These are phyloP conservation scores for Trypanosomatidae sp. DNA, from an alignment of 208 protist genomes.

Conservation along the genomic window DNA sequence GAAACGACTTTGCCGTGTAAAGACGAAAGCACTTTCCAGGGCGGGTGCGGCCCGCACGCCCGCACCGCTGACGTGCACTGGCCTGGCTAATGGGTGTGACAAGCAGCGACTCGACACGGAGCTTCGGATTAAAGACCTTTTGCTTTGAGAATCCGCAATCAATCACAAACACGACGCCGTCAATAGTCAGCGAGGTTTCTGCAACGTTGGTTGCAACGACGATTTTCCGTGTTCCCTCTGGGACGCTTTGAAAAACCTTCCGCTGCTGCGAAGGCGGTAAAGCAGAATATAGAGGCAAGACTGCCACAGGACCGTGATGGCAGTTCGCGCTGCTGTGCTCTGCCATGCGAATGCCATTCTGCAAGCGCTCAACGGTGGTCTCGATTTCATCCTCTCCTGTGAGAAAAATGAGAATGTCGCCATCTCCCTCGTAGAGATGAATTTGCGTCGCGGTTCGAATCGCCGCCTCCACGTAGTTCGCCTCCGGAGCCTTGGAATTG, in stretches of 20 bases:
- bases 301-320: too few species aligned
- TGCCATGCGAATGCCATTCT: too few species aligned
- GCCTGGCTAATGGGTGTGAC: conserved; percentile 97
- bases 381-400: conserved; percentile 99
- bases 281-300: too few species aligned
- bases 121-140: conserved; percentile 96
- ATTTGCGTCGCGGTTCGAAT: conserved; percentile 94
- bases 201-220: conserved; percentile 99
- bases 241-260: too few species aligned
- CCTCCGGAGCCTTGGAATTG: conserved; percentile 90
- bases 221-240: too few species aligned
- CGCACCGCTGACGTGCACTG: conserved; percentile 94
- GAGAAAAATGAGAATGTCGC: conserved; percentile 99
- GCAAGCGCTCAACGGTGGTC: conserved; percentile 70
- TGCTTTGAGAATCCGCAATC: conserved; percentile 98
- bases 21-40: conserved; percentile 97
- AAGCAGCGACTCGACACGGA: conserved; percentile 96
- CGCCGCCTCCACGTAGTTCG: conserved; percentile 98
- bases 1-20: conserved; percentile 95
- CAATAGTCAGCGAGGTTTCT: conserved; percentile 99
- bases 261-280: too few species aligned
- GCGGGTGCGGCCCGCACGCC: conserved; percentile 94
- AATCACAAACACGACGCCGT: conserved; percentile 99
- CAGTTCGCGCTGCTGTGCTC: too few species aligned
- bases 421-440: conserved; percentile 89